These are phyloP conservation scores for Stenogyne calaminthoides DNA, from an alignment of 305 asterid species.

Conservation along the genomic window DNA sequence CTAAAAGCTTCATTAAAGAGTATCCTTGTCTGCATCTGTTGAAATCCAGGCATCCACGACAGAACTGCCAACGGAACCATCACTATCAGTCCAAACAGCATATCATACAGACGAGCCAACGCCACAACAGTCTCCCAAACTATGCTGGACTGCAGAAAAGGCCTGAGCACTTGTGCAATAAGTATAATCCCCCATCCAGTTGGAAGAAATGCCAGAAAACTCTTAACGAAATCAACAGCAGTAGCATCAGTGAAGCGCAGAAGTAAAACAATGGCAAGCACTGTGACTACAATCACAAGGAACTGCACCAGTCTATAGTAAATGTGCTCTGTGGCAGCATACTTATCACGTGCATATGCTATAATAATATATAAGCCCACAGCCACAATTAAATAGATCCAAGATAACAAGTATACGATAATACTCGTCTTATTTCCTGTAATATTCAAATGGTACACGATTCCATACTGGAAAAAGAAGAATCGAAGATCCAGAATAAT, in stretches of 20 bases:
- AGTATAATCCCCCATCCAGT: constrained; percentile 97
- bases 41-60: constrained; percentile 99
- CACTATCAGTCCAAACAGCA: constrained; percentile 82
- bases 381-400: constrained; percentile 68
- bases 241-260: constrained; percentile 54
- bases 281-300: constrained; percentile 53
- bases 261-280: constrained; percentile 53
- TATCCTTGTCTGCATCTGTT: constrained; percentile 96
- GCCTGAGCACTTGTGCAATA: constrained; percentile 89
- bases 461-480: constrained; percentile 93
- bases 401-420: constrained; percentile 82
- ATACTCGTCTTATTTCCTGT: constrained; percentile 49
- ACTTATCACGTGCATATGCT: constrained; percentile 81
- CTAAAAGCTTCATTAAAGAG: constrained; percentile 94
- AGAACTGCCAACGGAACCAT: constrained; percentile 84
- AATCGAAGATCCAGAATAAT: constrained; percentile 86
- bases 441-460: constrained; percentile 81
- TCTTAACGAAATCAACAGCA: constrained; percentile 56
- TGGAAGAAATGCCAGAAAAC: constrained; percentile 89
- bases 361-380: constrained; percentile 63
- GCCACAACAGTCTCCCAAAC: constrained; percentile 93
- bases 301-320: constrained; percentile 83
- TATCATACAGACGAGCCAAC: constrained; percentile 86
- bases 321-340: constrained; percentile 70
- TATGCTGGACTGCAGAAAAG: constrained; percentile 74